Conservation (phyloP, 2,329 filamentous ascomycete species). For the Phyllosticta citriasiana region DNA sequence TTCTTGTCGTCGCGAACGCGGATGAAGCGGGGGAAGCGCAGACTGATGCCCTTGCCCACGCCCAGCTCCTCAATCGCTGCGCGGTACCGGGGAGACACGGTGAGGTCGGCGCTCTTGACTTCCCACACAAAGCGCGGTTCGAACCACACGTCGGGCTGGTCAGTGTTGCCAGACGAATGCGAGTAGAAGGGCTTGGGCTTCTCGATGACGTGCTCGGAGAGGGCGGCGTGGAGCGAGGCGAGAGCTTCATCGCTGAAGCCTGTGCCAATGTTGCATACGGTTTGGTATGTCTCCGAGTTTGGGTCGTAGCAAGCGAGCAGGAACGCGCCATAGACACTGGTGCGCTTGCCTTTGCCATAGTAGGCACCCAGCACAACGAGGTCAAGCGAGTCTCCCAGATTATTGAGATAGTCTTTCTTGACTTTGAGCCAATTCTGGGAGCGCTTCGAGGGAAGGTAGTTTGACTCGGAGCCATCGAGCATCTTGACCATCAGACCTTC, state of each 20-base stretch:
- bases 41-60: constrained; percentile 63
- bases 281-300: constrained; percentile 73
- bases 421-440: constrained; percentile 98
- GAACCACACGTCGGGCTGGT: constrained; percentile 98
- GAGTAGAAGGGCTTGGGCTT: constrained; percentile 89
- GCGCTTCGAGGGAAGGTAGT: constrained; percentile 91
- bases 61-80: constrained; percentile 77
- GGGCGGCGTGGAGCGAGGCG: constrained; percentile 69
- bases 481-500: constrained; percentile 99
- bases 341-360: constrained; percentile 88
- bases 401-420: constrained; percentile 95
- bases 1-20: constrained; percentile 92
- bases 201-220: constrained; percentile 73
- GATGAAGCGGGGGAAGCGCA: constrained; percentile 90
- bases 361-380: constrained; percentile 94
- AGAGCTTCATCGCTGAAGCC: constrained; percentile 92
- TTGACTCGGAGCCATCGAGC: constrained; percentile 84
- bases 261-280: constrained; percentile 96
- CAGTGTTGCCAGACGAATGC: constrained; percentile 73
- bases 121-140: constrained; percentile 94
- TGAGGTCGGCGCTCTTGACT: constrained; percentile 92
- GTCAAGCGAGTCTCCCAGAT: constrained; percentile 90
- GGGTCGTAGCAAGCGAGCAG: constrained; percentile 89
- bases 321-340: constrained; percentile 91
- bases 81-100: constrained; percentile 83